These are phyloP conservation scores for Hanseniaspora occidentalis DNA, from an alignment of 805 yeast genomes.

Conservation along the genomic window DNA sequence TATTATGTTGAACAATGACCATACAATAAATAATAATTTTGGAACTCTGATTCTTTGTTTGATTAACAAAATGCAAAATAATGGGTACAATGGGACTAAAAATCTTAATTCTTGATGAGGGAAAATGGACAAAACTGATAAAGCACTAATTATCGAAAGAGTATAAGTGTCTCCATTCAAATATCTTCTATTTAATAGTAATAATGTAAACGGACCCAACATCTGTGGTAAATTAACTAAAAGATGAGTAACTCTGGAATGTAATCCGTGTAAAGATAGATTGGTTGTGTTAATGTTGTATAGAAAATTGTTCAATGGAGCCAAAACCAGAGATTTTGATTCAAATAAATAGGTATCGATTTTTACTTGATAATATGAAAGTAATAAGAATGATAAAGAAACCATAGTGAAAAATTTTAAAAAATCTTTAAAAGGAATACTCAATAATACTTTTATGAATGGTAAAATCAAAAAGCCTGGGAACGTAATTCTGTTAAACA, in stretches of 20 bases:
- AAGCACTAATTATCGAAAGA: constrained; percentile 49
- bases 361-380: constrained; percentile 29
- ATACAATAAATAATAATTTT: constrained; percentile 20
- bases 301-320: constrained; percentile 66
- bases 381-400: constrained; percentile 23
- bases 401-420: constrained; percentile 23
- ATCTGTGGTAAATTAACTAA: constrained; percentile 68
- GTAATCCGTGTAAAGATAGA: constrained; percentile 70
- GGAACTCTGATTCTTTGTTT: constrained; percentile 13
- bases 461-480: constrained; percentile 66
- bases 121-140: constrained; percentile 47
- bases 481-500: constrained; percentile 79
- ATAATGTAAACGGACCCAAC: constrained; percentile 61
- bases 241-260: constrained; percentile 63
- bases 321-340: constrained; percentile 25
- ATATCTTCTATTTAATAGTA: constrained; percentile 21
- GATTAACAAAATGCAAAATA: constrained; percentile 29
- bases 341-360: constrained; percentile 42
- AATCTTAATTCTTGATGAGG: constrained; percentile 96
- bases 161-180: constrained; percentile 32
- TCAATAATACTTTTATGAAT: constrained; percentile 28
- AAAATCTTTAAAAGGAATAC: constrained; percentile 27
- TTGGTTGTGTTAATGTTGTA: constrained; percentile 56
- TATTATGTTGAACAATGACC: constrained; percentile 53
- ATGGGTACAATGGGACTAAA: constrained; percentile 64